A percentile compares a stretch with the other conserved stretches of the same genome.
phyloP scores from a whole-genome alignment of 2,329 filamentous ascomycete genomes.

The Acephala macrosclerotiorum region DNA sequence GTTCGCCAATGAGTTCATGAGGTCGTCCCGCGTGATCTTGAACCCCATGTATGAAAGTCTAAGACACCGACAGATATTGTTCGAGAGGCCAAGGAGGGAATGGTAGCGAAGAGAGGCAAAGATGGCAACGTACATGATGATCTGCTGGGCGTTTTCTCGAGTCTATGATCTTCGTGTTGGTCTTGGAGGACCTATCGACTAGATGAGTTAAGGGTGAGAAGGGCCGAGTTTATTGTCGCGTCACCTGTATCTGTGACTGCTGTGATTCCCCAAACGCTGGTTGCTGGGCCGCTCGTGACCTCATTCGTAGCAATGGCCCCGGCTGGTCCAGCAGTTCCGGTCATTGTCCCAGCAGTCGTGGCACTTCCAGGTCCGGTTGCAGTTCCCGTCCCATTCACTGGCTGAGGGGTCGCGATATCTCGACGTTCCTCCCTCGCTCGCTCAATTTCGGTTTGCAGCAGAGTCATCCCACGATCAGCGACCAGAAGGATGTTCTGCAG shows the following conservation, averaged over 20 bases:
- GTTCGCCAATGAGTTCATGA: not conserved
- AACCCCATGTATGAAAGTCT: not conserved
- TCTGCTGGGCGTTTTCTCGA: not conserved
- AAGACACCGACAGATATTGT: not conserved
- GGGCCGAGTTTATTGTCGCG: not conserved
- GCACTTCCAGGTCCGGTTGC: too few species aligned
- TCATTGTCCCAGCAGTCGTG: too few species aligned
- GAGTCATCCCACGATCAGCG: constrained; percentile 42
- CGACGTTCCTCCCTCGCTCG: constrained; percentile 22
- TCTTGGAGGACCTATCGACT: not conserved
- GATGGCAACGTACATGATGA: not conserved
- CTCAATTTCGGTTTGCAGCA: constrained; percentile 34
- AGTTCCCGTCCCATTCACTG: not conserved
- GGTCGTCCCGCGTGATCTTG: not conserved
- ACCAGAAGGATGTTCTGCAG: constrained; percentile 43
- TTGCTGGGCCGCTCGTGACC: not conserved
- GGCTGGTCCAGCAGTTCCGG: not conserved
- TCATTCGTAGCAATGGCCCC: not conserved
- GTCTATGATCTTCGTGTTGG: not conserved
- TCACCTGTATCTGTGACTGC: not conserved
- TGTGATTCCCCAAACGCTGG: too few species aligned
- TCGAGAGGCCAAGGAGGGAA: not conserved
- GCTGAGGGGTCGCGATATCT: not conserved
- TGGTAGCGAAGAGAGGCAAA: not conserved
- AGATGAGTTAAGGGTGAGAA: not conserved